Conservation (phyloP, 768 basidiomycete genomes). For the Kockovaella imperatae region DNA sequence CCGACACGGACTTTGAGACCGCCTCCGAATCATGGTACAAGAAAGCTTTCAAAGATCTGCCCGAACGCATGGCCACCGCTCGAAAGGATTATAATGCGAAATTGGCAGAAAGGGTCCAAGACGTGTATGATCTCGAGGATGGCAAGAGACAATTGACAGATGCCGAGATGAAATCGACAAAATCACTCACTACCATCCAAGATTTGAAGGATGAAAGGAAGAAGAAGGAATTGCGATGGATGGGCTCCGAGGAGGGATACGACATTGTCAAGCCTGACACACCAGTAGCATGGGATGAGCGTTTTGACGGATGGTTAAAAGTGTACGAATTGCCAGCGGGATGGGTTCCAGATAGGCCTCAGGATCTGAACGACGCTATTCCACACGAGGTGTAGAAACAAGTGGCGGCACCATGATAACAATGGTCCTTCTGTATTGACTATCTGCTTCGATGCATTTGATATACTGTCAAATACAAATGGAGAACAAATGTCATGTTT, state of each 20-base stretch:
- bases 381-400: too few relatives aligned
- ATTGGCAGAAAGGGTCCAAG: constrained; percentile 59
- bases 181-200: constrained; percentile 78
- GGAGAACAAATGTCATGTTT: too few relatives aligned
- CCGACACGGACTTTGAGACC: constrained; percentile 71
- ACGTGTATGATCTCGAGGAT: constrained; percentile 65
- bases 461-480: too few relatives aligned
- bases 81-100: constrained; percentile 69
- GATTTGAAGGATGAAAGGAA: constrained; percentile 79
- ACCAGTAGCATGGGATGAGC: constrained; percentile 66
- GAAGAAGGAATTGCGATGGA: constrained; percentile 84
- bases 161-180: constrained; percentile 53
- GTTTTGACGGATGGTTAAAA: constrained; percentile 27
- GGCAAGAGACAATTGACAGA: constrained; percentile 76
- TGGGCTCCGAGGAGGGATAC: constrained; percentile 70
- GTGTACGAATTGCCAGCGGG: constrained; percentile 18
- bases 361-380: too few relatives aligned
- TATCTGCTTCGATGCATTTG: too few relatives aligned
- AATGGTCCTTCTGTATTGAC: too few relatives aligned
- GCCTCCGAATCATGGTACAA: constrained; percentile 63
- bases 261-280: constrained; percentile 60
- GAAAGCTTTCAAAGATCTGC: constrained; percentile 31
- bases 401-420: too few relatives aligned
- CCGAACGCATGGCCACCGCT: constrained; percentile 56
- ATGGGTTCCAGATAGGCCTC: too few relatives aligned